Conservation (phyloP, 768 basidiomycete species). For the Strobilomyces dryophilus region DNA sequence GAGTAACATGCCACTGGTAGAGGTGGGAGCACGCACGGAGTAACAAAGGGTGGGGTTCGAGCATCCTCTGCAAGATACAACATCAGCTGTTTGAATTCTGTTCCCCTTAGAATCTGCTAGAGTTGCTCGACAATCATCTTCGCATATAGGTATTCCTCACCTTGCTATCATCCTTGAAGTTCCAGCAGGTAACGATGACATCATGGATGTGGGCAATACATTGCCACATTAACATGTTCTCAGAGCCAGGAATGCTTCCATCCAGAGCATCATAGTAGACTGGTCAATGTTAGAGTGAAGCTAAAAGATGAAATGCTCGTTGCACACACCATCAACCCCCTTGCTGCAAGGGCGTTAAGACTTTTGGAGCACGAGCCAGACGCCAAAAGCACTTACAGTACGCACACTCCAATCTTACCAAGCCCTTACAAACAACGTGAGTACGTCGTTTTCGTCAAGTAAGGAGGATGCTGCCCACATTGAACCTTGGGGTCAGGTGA, state of each 20-base stretch:
- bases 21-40: background rate
- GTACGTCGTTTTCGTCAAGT: no score
- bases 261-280: constrained; percentile 1
- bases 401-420: constrained; percentile 1
- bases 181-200: constrained; percentile 2
- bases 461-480: no score
- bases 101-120: constrained; percentile 1
- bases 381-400: background rate
- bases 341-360: background rate
- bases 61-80: background rate
- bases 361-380: background rate
- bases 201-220: constrained; percentile 3
- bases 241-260: background rate
- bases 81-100: constrained; percentile 1
- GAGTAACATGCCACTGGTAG: background rate
- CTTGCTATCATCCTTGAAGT: background rate
- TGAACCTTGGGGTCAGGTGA: no score
- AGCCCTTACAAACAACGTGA: no score
- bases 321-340: background rate
- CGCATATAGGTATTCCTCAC: background rate
- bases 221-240: background rate
- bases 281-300: background rate
- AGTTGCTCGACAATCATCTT: background rate
- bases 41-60: background rate
- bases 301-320: background rate